phyloP scores from a whole-genome alignment of 129 eudicot species.

The Flaveria robusta region DNA sequence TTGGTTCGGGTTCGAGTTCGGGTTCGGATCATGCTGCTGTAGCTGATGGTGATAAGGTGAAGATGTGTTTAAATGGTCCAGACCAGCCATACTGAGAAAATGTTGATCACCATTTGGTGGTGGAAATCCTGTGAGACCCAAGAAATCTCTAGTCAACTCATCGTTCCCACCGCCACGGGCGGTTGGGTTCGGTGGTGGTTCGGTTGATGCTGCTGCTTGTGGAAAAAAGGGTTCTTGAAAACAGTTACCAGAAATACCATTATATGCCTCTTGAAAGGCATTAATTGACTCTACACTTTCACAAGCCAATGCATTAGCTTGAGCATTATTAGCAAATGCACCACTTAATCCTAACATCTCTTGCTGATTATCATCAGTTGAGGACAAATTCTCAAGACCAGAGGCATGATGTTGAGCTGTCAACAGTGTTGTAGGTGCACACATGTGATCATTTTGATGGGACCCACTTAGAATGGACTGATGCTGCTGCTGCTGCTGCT shows the following conservation, averaged over 20 bases:
- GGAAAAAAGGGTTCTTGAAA: constrained; percentile 33
- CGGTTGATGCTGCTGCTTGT: constrained; percentile 16
- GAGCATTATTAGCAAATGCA: constrained; percentile 37
- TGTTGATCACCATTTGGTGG: constrained; percentile 40
- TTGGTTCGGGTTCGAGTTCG: constrained; percentile 20
- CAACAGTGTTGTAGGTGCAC: constrained; percentile 49
- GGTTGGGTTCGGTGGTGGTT: constrained; percentile 11
- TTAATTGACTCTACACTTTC: constrained; percentile 33
- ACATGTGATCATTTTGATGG: constrained; percentile 61
- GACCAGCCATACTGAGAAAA: constrained; percentile 47
- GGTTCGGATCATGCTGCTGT: constrained; percentile 32
- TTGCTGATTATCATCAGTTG: constrained; percentile 44
- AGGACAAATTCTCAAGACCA: constrained; percentile 47
- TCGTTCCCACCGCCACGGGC: constrained; percentile 41
- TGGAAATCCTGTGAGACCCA: constrained; percentile 59
- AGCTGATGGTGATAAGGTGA: constrained; percentile 43
- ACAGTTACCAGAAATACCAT: constrained; percentile 17
- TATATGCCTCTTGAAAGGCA: constrained; percentile 41
- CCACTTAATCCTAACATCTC: constrained; percentile 27
- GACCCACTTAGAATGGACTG: constrained; percentile 39
- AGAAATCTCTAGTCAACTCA: constrained; percentile 72
- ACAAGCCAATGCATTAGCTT: constrained; percentile 22
- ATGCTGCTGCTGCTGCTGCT: constrained; percentile 43
- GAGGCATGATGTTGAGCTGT: constrained; percentile 41
- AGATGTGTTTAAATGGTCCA: constrained; percentile 45